These are phyloP conservation scores for Craspedostauros australis DNA, from an alignment of 108 stramenopile species.

Conservation along the genomic window DNA sequence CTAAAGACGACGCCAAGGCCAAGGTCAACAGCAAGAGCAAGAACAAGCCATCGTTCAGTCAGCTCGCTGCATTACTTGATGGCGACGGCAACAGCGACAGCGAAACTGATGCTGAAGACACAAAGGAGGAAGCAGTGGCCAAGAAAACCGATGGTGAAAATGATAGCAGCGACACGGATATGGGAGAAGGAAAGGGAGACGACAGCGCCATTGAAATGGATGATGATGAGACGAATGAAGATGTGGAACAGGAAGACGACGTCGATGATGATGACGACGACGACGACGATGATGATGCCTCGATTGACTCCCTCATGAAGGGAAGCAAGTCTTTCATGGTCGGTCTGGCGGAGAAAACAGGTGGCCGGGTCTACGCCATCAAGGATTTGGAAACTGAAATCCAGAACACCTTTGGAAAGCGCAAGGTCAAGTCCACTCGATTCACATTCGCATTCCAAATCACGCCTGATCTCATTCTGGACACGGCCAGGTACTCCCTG, in stretches of 20 bases:
- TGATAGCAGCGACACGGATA: too few relatives aligned
- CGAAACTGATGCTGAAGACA: too few relatives aligned
- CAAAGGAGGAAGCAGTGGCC: too few relatives aligned
- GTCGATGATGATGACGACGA: constrained; percentile 11
- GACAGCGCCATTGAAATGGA: neutral
- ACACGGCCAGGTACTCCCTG: constrained; percentile 37
- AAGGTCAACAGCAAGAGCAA: too few relatives aligned
- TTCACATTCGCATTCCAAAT: constrained; percentile 57
- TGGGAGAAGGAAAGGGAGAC: too few relatives aligned
- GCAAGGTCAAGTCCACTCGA: constrained; percentile 28
- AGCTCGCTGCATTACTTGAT: too few relatives aligned
- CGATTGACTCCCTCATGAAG: constrained; percentile 29
- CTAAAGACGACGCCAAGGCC: too few relatives aligned
- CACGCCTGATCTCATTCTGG: constrained; percentile 46
- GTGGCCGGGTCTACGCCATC: constrained; percentile 64
- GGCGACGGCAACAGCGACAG: too few relatives aligned
- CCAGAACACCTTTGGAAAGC: constrained; percentile 21
- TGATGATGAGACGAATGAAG: too few relatives aligned
- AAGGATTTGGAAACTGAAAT: constrained; percentile 49
- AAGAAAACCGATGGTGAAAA: too few relatives aligned
- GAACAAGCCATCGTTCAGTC: too few relatives aligned
- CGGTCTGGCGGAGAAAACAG: constrained; percentile 58
- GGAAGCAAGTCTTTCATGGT: constrained; percentile 66
- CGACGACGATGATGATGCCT: constrained; percentile 15
- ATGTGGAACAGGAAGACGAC: constrained; percentile 21